Percentiles rank a stretch among this genome's conserved stretches.
Evolutionary conservation across 192 early-diverging fungal genomes (phyloP).

Genomic region (Podila clonocystis): DNA sequence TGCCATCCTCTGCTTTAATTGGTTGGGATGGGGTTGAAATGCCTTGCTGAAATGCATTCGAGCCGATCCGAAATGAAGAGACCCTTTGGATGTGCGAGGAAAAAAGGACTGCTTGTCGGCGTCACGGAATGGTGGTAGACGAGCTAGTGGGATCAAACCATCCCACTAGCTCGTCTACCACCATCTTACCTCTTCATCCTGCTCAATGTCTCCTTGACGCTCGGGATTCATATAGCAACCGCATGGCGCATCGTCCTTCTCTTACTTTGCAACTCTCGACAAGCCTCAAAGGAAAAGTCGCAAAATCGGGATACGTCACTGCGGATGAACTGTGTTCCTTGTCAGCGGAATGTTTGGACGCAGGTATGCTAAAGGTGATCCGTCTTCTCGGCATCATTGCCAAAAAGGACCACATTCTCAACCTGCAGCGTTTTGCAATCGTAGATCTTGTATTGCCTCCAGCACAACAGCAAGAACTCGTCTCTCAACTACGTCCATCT

Average conservation of each 20-base stretch:
- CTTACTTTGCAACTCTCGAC: constrained; percentile 29
- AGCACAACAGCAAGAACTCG: constrained; percentile 16
- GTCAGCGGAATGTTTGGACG: constrained; percentile 5
- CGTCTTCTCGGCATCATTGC: not conserved
- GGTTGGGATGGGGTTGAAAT: not conserved
- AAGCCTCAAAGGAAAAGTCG: constrained; percentile 19
- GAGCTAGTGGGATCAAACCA: no score
- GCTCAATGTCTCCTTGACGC: not conserved
- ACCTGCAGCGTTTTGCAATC: no score
- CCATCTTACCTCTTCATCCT: not conserved
- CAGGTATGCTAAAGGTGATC: not conserved
- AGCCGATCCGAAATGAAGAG: not conserved
- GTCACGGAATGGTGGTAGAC: no score
- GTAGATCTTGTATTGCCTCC: constrained; percentile 24
- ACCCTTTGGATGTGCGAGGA: not conserved
- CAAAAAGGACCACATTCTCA: no score
- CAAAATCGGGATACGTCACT: constrained; percentile 29
- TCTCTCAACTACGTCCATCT: constrained; percentile 9
- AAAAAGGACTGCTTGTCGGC: not conserved
- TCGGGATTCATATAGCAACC: not conserved
- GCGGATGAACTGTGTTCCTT: constrained; percentile 22
- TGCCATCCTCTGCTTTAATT: constrained; percentile 15
- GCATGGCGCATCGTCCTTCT: constrained; percentile 19
- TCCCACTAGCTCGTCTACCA: not conserved
- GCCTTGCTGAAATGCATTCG: not conserved